These are phyloP conservation scores for Cladosporium sp. DNA, from an alignment of 2,329 filamentous ascomycete species.

Conservation along the genomic window DNA sequence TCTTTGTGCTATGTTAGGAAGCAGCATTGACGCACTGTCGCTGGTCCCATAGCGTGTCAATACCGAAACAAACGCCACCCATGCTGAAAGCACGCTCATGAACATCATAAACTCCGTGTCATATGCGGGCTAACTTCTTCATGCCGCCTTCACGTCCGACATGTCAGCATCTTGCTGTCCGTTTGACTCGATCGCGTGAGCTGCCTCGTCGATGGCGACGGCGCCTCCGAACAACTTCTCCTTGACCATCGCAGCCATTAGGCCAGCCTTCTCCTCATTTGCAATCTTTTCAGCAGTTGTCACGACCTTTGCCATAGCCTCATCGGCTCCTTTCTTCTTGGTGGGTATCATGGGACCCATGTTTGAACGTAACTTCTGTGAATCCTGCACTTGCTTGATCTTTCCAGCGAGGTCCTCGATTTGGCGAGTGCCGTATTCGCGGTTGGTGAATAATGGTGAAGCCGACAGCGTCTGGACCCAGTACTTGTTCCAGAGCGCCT, in stretches of 20 bases:
- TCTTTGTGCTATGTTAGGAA: not conserved
- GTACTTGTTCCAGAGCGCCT: constrained; percentile 97
- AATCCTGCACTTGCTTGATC: constrained; percentile 50
- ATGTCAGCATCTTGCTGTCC: constrained; percentile 28
- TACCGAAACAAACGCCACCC: not conserved
- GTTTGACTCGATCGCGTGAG: constrained; percentile 16
- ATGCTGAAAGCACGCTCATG: constrained; percentile 1
- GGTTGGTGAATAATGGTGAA: constrained; percentile 83
- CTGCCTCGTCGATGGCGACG: constrained; percentile 15
- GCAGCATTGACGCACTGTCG: constrained; percentile 14
- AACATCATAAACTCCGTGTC: not conserved
- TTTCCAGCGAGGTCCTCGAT: constrained; percentile 84
- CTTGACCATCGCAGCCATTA: constrained; percentile 61
- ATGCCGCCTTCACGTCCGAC: constrained; percentile 22
- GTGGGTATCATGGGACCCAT: constrained; percentile 24
- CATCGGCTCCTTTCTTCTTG: constrained; percentile 33
- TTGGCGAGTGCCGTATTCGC: constrained; percentile 88
- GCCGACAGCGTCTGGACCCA: constrained; percentile 95
- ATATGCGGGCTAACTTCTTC: not conserved
- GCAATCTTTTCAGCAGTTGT: constrained; percentile 59
- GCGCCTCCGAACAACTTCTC: constrained; percentile 51
- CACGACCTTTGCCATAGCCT: constrained; percentile 57
- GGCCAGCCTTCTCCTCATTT: constrained; percentile 58
- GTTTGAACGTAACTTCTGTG: constrained; percentile 25
- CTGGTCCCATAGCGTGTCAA: not conserved